Base-by-base conservation (phyloP, 140 eudicot species). In the Senecio squalidus region DNA sequence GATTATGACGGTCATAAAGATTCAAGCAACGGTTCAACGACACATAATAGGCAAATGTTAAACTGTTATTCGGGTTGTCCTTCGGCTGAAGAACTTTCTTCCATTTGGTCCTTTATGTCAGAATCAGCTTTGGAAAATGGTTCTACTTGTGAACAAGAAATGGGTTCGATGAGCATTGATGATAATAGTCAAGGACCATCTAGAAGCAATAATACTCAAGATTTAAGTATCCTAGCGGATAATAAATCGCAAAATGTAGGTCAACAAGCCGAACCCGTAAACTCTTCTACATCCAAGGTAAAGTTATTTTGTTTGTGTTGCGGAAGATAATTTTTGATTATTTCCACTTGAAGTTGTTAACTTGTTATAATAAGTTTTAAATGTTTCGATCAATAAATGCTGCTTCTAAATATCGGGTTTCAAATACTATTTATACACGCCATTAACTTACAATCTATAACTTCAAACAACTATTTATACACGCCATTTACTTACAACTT, bases 41-140 rank as follows among this genome's bases (percentile, higher is more conserved):
- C 80, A 18, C 98, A 87, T 26, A 87, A 72, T 74, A 71, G 74
- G 59, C 95, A 92, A 76, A 65, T 84, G 0, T 74, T 92, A 48
- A 79, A 76, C 51, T 84, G 82, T 52, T 92, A 92, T 45, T 69
- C 96, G 24, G 98, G 92, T 43, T 92, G 98, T 59, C 98, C 95
- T 29, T 92, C 98, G 1, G 78, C 95, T 43, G 75, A 61, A 21
- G 95, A 92, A 69, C 86, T 92, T 44, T 84, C 96, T 14, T 67
- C 64, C 14, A 83, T 92, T 55, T 92, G 98, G 96, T 71, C 96
- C 2, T 87, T 87, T 68, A 63, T 81, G 58, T 49, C 70, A 6
- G 87, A 77, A 33, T 54, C 77, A 33, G 72, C 69, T 46, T 68
- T 71, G 1, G 77, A 47, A 20, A 74, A 34, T 23, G 79, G 66